Evolutionary conservation across 106 monocot genomes (phyloP).

Genomic region (Phalaenopsis aphrodite): DNA sequence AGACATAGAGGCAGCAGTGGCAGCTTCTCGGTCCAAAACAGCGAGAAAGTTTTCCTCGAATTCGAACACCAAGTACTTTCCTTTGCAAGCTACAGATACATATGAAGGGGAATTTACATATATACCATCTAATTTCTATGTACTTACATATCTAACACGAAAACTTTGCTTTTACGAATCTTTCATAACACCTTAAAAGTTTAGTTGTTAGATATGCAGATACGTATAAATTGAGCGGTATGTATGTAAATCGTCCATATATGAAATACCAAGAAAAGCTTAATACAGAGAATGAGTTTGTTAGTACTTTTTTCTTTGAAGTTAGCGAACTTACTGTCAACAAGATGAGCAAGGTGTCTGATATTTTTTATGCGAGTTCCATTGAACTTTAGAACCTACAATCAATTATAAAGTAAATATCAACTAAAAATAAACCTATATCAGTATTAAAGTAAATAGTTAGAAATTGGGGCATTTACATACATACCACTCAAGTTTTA

Average conservation of each 20-base stretch:
- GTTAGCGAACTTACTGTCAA: slow-evolving; percentile 55
- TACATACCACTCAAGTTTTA: too few relatives aligned
- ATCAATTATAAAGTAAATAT: not conserved
- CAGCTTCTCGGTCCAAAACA: slow-evolving; percentile 75
- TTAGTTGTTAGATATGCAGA: too few relatives aligned
- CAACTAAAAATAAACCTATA: not conserved
- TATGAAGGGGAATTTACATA: not conserved
- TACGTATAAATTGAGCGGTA: too few relatives aligned
- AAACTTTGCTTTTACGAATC: too few relatives aligned
- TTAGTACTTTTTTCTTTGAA: not conserved
- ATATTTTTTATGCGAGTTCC: slow-evolving; percentile 79
- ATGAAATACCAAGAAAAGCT: too few relatives aligned
- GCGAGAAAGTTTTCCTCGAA: slow-evolving; percentile 89
- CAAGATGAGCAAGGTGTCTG: slow-evolving; percentile 81
- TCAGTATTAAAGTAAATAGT: not conserved
- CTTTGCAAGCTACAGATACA: slow-evolving; percentile 57
- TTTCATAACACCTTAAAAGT: too few relatives aligned
- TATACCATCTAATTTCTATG: too few relatives aligned
- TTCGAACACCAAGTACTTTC: slow-evolving; percentile 85
- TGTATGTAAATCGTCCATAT: too few relatives aligned
- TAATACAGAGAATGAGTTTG: not conserved
- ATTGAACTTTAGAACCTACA: slow-evolving; percentile 76
- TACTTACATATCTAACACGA: too few relatives aligned
- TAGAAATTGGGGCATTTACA: not conserved
- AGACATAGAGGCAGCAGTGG: slow-evolving; percentile 44